phyloP scores from a whole-genome alignment of 164 flowering plant species.

The Piper longum region DNA sequence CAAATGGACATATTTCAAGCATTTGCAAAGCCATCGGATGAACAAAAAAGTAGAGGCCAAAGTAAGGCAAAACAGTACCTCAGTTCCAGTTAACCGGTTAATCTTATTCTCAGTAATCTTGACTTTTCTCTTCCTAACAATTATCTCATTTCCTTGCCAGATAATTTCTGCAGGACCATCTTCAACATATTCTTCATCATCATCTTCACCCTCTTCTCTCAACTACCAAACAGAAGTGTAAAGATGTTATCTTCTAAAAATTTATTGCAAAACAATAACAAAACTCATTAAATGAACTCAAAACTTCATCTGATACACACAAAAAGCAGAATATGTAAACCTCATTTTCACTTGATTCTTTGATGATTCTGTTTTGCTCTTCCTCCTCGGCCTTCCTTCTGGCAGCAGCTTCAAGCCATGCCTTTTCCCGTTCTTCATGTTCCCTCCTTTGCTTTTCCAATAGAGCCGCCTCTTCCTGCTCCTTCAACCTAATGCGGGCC shows the following conservation, averaged over 20 bases:
- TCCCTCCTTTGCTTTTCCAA: conserved; percentile 41
- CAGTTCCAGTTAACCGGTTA: conserved; percentile 12
- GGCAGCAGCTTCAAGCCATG: conserved; percentile 43
- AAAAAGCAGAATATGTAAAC: conserved; percentile 6
- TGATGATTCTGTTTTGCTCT: conserved; percentile 18
- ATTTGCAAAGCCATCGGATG: background rate
- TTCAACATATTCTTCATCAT: conserved; percentile 65
- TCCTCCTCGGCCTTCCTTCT: conserved; percentile 29
- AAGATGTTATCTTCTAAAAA: background rate
- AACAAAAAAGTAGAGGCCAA: background rate
- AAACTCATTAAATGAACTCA: background rate
- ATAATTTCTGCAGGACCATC: conserved; percentile 95
- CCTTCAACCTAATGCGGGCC: conserved; percentile 27
- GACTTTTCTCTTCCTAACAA: conserved; percentile 73
- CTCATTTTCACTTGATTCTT: conserved; percentile 20
- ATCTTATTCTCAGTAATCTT: conserved; percentile 42
- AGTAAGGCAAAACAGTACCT: conserved; percentile 27
- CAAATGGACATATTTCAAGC: background rate
- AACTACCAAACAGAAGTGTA: conserved; percentile 5
- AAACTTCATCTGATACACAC: background rate
- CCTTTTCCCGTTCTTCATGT: conserved; percentile 74
- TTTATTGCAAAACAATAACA: background rate
- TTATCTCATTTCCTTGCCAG: conserved; percentile 97
- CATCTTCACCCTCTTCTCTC: conserved; percentile 36
- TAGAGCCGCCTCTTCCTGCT: conserved; percentile 46